Percentiles rank a stretch among this genome's conserved stretches.
Evolutionary conservation across 495 filamentous ascomycete genomes (phyloP).

Genomic region (Annulohypoxylon bovei): DNA sequence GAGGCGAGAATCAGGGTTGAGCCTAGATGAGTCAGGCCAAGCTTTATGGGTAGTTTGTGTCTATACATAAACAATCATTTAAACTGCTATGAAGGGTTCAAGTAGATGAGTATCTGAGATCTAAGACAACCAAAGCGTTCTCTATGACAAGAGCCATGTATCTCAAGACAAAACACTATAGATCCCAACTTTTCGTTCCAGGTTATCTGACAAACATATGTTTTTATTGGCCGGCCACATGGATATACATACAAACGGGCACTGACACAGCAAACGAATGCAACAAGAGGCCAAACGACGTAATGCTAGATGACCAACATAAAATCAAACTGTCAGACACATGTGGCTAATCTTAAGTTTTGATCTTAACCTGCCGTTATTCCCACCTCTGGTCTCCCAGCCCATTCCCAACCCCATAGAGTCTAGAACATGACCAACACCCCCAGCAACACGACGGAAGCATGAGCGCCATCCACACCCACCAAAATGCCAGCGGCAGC

Average conservation of each 20-base stretch:
- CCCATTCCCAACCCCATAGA: not conserved
- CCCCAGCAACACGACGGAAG: not conserved
- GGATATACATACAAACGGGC: slow-evolving; percentile 20
- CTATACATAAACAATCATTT: not conserved
- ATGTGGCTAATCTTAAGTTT: not conserved
- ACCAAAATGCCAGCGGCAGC: not conserved
- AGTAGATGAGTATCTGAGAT: not conserved
- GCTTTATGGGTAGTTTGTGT: not conserved
- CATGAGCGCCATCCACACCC: slow-evolving; percentile 2
- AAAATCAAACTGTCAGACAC: not conserved
- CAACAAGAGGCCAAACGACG: slow-evolving; percentile 15
- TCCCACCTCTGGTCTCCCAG: not conserved
- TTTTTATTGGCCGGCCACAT: not conserved
- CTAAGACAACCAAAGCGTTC: not conserved
- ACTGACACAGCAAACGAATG: slow-evolving; percentile 21
- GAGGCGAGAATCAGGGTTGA: slow-evolving; percentile 78
- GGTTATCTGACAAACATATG: slow-evolving; percentile 1
- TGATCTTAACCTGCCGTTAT: not conserved
- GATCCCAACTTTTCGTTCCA: not conserved
- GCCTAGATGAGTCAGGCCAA: slow-evolving; percentile 27
- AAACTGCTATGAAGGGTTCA: not conserved
- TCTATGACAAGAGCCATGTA: not conserved
- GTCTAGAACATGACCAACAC: not conserved
- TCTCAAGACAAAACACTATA: not conserved
- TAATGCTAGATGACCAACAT: not conserved